These are phyloP conservation scores for Botrytis hyacinthi DNA, from an alignment of 2,329 filamentous ascomycete species.

Conservation along the genomic window DNA sequence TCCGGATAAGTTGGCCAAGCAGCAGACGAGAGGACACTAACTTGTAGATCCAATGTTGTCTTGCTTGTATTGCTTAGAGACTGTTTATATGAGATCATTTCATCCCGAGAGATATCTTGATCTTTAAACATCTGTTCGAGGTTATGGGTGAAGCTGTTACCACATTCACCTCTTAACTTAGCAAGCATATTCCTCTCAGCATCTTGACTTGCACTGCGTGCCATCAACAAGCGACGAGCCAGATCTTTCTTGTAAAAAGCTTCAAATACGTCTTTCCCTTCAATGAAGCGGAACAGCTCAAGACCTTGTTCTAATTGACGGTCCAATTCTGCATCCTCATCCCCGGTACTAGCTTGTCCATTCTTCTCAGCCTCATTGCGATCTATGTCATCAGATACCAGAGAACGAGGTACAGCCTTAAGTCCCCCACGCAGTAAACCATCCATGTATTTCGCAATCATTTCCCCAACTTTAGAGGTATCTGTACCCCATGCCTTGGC, in stretches of 20 bases:
- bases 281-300: constrained; percentile 93
- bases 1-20: constrained; percentile 94
- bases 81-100: constrained; percentile 84
- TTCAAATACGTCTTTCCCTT: constrained; percentile 97
- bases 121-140: constrained; percentile 99
- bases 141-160: constrained; percentile 91
- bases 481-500: constrained; percentile 72
- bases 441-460: constrained; percentile 98
- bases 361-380: constrained; percentile 56
- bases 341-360: constrained; percentile 66
- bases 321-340: constrained; percentile 90
- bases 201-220: constrained; percentile 87
- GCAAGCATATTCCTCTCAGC: constrained; percentile 94
- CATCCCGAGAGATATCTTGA: constrained; percentile 86
- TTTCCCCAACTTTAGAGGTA: constrained; percentile 93
- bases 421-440: constrained; percentile 81
- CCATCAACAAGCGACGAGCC: constrained; percentile 84
- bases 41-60: constrained; percentile 67
- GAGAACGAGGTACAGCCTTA: constrained; percentile 72
- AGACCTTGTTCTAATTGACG: constrained; percentile 88
- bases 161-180: constrained; percentile 89
- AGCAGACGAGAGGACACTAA: constrained; percentile 85
- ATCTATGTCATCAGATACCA: constrained; percentile 62
- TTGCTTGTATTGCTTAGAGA: constrained; percentile 54
- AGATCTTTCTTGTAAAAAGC: constrained; percentile 99